These are phyloP conservation scores for Talaromyces sp. DNA, from an alignment of 2,329 filamentous ascomycete species.

Conservation along the genomic window DNA sequence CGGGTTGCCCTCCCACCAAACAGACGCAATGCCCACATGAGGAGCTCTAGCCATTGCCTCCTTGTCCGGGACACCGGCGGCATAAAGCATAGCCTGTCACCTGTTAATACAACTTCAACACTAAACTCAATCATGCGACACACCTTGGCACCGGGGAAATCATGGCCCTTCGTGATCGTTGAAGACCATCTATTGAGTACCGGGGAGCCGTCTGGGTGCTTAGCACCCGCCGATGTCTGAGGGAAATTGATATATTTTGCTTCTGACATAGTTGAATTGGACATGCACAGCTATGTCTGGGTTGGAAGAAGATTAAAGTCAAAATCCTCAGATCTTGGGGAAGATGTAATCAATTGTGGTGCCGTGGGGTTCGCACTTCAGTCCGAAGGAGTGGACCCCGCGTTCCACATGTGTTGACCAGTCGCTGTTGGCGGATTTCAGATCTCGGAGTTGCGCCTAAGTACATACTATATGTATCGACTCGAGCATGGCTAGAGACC, in stretches of 20 bases:
- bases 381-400: constrained; percentile 16
- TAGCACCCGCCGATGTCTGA: constrained; percentile 55
- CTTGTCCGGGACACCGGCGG: constrained; percentile 80
- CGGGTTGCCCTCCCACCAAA: constrained; percentile 98
- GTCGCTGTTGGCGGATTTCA: constrained; percentile 16
- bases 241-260: constrained; percentile 61
- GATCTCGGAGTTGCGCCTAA: constrained; percentile 19
- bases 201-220: constrained; percentile 59
- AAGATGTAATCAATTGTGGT: constrained; percentile 6
- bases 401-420: constrained; percentile 11
- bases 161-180: constrained; percentile 78
- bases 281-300: constrained; percentile 28
- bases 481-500: too few relatives aligned
- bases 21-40: constrained; percentile 85
- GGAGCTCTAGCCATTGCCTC: constrained; percentile 87
- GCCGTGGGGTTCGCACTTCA: constrained; percentile 10
- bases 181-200: constrained; percentile 84
- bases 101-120: constrained; percentile 5
- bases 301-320: neutral
- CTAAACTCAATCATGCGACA: constrained; percentile 10
- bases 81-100: constrained; percentile 85
- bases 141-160: constrained; percentile 88
- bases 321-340: neutral
- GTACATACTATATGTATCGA: too few relatives aligned
- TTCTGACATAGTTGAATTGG: constrained; percentile 41